Conservation (phyloP, 805 yeast genomes). For the Zygotorulaspora chibaensis region DNA sequence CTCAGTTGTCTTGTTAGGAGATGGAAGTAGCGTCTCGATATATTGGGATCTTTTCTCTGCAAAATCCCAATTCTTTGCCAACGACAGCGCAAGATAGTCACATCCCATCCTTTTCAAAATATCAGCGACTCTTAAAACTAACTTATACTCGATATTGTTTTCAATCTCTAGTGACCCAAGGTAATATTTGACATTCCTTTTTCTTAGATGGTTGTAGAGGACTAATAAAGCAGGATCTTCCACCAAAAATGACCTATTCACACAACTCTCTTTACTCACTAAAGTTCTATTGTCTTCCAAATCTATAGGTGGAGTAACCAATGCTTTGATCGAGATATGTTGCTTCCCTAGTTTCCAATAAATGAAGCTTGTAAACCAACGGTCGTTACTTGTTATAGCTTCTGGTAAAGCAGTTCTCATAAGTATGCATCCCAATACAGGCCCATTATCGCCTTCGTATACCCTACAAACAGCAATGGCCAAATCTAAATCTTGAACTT, state of each 20-base stretch:
- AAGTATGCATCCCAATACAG: slow-evolving; percentile 48
- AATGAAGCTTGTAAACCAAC: slow-evolving; percentile 81
- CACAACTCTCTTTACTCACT: slow-evolving; percentile 33
- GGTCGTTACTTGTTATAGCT: slow-evolving; percentile 59
- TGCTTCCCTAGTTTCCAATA: slow-evolving; percentile 59
- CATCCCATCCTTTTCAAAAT: slow-evolving; percentile 90
- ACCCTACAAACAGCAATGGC: slow-evolving; percentile 81
- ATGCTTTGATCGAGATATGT: slow-evolving; percentile 54
- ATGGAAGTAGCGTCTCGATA: slow-evolving; percentile 1
- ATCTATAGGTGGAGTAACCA: slow-evolving; percentile 52
- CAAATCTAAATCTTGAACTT: slow-evolving; percentile 62
- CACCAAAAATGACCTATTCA: slow-evolving; percentile 45
- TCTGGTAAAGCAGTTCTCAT: slow-evolving; percentile 47
- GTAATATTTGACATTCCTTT: slow-evolving; percentile 46
- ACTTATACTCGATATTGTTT: slow-evolving; percentile 51
- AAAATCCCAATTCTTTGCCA: slow-evolving; percentile 69
- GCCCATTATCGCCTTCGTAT: slow-evolving; percentile 60
- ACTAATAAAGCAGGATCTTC: slow-evolving; percentile 81
- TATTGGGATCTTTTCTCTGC: slow-evolving; percentile 16
- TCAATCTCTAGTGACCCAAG: slow-evolving; percentile 44
- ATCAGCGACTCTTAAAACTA: slow-evolving; percentile 56
- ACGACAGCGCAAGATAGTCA: slow-evolving; percentile 63
- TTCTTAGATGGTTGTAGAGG: slow-evolving; percentile 59
- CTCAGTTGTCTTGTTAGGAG: neutral
- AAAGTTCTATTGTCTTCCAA: slow-evolving; percentile 30